Conservation (phyloP, 2,329 filamentous ascomycete genomes). For the Arthroderma sp. region DNA sequence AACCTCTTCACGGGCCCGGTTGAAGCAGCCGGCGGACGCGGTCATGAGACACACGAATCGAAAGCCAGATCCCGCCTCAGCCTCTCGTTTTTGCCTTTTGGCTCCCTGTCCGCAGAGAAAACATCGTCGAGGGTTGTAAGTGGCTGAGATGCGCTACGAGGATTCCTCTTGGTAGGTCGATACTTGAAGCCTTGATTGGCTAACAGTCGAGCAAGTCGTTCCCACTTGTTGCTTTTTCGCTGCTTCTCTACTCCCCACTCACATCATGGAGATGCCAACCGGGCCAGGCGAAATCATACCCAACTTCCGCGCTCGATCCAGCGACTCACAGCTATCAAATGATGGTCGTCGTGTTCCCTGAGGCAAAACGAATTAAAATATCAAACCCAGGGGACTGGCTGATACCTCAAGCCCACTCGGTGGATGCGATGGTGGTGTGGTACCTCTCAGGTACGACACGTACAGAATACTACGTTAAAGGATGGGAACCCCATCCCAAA, state of each 20-base stretch:
- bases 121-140: not conserved
- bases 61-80: not conserved
- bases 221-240: not conserved
- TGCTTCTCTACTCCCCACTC: constrained; percentile 2
- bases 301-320: constrained; percentile 4
- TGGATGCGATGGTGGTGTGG: not conserved
- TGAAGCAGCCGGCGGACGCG: not conserved
- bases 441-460: constrained; percentile 7
- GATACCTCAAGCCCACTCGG: not conserved
- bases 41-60: not conserved
- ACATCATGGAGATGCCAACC: not conserved
- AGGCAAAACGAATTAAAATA: constrained; percentile 3
- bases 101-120: constrained; percentile 1
- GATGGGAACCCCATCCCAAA: not conserved
- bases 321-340: not conserved
- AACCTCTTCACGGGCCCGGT: not conserved
- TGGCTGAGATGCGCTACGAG: constrained; percentile 3
- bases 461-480: constrained; percentile 2
- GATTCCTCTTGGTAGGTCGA: not conserved
- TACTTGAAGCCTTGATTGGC: not conserved
- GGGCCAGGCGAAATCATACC: constrained; percentile 3
- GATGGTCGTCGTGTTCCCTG: not conserved
- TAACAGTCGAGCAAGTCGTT: constrained; percentile 2
- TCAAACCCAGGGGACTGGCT: not conserved
- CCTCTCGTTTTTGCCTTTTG: not conserved